Conservation (phyloP, 257 asterid species). For the Nicotiana noctiflora region DNA sequence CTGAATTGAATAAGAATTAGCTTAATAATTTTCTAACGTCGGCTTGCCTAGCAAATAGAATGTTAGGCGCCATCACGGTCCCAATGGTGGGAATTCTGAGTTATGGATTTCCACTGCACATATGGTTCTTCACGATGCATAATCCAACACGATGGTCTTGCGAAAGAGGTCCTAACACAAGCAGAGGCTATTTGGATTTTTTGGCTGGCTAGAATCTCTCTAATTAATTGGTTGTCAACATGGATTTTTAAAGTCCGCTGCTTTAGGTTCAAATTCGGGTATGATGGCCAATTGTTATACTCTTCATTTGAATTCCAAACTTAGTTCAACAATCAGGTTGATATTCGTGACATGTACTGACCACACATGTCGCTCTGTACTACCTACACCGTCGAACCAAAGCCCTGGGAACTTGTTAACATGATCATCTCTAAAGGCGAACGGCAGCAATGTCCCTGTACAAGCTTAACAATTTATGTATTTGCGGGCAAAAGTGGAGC, state of each 20-base stretch:
- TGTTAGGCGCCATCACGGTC: no score
- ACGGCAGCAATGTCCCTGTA: neutral
- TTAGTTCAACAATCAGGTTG: neutral
- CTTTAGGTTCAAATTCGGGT: neutral
- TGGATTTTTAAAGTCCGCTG: neutral
- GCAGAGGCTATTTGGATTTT: neutral
- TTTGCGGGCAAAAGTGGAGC: neutral
- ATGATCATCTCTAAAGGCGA: neutral
- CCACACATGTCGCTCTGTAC: neutral
- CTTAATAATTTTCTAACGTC: no score
- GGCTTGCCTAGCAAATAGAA: no score
- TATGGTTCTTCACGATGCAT: neutral
- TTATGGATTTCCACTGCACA: no score
- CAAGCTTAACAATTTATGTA: neutral
- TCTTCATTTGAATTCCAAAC: neutral
- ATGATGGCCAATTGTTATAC: neutral
- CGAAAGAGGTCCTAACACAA: neutral
- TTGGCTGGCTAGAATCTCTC: neutral
- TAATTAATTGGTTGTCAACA: neutral
- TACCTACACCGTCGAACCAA: neutral
- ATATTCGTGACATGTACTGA: neutral
- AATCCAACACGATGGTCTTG: neutral
- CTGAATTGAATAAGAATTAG: no score
- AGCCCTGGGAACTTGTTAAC: neutral
- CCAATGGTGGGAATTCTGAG: no score